Base-by-base conservation (phyloP, 2,329 filamentous ascomycete species). In the Ceratocystis colombiana region DNA sequence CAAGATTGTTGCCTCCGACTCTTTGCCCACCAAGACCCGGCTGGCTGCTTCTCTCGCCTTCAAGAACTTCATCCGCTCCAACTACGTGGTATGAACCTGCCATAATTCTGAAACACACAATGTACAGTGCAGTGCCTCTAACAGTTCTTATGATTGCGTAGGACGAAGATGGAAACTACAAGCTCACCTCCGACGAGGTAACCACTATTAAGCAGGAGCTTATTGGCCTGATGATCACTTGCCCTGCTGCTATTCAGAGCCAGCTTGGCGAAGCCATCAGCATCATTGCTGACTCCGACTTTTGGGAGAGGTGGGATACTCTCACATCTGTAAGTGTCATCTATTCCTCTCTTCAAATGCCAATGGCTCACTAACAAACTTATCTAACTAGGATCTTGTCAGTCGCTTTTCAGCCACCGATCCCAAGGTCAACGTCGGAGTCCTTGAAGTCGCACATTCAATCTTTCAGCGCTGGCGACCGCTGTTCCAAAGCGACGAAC, bases 391-490 rank as follows among this genome's bases (percentile, higher is more conserved):
- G 83, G 92, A 99, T 75, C 86, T 99, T 68, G 91, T 96, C 71
- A 89, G 88, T 62, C 87, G 92, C 61, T 84, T 99, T 69, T 93
- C 90, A 2, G 81, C 87, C 12, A 86, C 88, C 71, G 89, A 97
- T 74, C 85, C 88, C 68, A 86, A 87, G 70, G 82, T 91, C 74
- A 99, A 97, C 76, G 90, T 92, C 72, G 95, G 94, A 70, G 94
- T 99, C 20, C 80, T 99, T 68, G 91, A 96, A 77, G 94, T 99
- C 57, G 95, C 95, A 71, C 94, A 99, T 77, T 97, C 94, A 62
- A 97, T 99, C 72, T 99, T 97, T 78, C 89, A 88, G 74, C 83
- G 94, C 75, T 99, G 94, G 94, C 84, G 94, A 70, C 95, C 94
- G 7, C 81, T 99, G 50, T 96, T 96, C 78, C 86, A 89, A 69